A percentile compares a stretch with the other conserved stretches of the same genome.
phyloP scores from a whole-genome alignment of 495 filamentous ascomycete species.

The Penicillium pancosmium region DNA sequence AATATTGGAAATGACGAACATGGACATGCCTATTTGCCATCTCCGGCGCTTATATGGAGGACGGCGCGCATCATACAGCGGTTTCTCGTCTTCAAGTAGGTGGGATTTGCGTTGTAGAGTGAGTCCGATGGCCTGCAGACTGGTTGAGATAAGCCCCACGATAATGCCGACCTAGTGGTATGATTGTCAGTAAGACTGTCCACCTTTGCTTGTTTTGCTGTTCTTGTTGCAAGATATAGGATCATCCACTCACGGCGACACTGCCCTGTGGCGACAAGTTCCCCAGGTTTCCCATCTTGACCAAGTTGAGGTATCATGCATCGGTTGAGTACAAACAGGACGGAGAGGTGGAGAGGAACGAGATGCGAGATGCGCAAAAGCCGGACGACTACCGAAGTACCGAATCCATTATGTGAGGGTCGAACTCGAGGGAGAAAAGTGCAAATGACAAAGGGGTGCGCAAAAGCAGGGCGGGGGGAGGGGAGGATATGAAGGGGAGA shows the following conservation, averaged over 20 bases:
- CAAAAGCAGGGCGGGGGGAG: neutral
- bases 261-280: conserved; percentile 84
- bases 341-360: neutral
- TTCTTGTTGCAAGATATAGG: neutral
- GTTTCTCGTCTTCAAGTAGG: conserved; percentile 94
- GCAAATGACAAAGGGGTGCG: neutral
- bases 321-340: conserved; percentile 25
- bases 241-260: conserved; percentile 67
- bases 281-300: conserved; percentile 72
- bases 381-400: conserved; percentile 20
- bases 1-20: conserved; percentile 94
- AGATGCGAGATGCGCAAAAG: conserved; percentile 22
- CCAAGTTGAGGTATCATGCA: conserved; percentile 31
- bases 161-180: conserved; percentile 77
- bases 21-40: conserved; percentile 97
- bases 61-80: conserved; percentile 72
- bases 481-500: neutral
- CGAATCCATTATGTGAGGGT: conserved; percentile 28
- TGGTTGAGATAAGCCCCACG: conserved; percentile 89
- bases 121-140: conserved; percentile 90
- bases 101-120: conserved; percentile 99
- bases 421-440: neutral
- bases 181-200: conserved; percentile 15
- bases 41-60: conserved; percentile 88
- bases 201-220: neutral